These are phyloP conservation scores for Nidula niveotomentosa DNA, from an alignment of 1,284 basidiomycete species.

Conservation along the genomic window DNA sequence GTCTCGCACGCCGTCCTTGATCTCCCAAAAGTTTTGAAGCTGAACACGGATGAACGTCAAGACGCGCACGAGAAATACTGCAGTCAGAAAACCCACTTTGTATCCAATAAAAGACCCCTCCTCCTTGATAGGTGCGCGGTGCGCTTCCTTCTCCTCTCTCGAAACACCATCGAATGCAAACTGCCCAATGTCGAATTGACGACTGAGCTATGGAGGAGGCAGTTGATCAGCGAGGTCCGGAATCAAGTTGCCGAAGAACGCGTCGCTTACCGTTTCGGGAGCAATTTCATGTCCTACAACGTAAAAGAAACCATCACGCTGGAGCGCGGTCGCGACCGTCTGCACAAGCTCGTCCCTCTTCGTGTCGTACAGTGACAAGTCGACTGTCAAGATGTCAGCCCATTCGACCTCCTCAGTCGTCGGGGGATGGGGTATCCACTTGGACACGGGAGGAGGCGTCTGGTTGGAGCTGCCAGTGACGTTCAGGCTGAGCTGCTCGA, in stretches of 20 bases:
- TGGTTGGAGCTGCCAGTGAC: neutral
- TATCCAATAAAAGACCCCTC: constrained; percentile 38
- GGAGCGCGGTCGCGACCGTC: constrained; percentile 27
- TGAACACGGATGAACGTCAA: neutral
- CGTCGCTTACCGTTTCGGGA: constrained; percentile 21
- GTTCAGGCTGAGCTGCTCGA: constrained; percentile 1
- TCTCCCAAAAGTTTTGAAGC: constrained; percentile 25
- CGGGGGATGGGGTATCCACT: constrained; percentile 20
- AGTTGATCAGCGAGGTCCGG: neutral
- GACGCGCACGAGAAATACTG: neutral
- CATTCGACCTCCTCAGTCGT: constrained; percentile 28
- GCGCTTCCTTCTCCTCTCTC: constrained; percentile 29
- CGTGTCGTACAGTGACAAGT: constrained; percentile 29
- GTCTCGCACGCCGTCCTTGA: constrained; percentile 34
- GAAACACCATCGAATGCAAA: constrained; percentile 32
- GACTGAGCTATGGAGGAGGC: constrained; percentile 14
- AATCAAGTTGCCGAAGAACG: neutral
- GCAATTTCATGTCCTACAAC: constrained; percentile 32
- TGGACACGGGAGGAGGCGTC: constrained; percentile 6
- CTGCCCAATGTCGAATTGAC: constrained; percentile 33
- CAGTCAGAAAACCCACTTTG: constrained; percentile 18
- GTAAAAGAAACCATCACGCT: constrained; percentile 36
- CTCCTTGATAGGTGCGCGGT: constrained; percentile 31
- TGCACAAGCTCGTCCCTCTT: constrained; percentile 23
- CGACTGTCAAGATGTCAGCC: constrained; percentile 36